These are phyloP conservation scores for Aschersonia sp. DNA, from an alignment of 2,329 filamentous ascomycete species.

Conservation along the genomic window DNA sequence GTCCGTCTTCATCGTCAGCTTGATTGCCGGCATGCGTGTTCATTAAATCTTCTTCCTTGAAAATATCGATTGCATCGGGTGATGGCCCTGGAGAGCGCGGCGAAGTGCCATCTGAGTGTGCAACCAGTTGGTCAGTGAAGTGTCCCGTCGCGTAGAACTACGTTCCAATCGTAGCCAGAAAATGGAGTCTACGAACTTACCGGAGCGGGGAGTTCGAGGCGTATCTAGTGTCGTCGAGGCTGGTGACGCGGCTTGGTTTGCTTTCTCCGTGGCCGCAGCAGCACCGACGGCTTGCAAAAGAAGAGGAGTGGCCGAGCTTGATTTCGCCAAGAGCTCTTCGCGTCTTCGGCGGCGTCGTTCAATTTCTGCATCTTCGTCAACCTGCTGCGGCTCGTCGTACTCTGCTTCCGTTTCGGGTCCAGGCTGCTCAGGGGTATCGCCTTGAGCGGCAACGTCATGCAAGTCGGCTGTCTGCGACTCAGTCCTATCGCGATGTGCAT, in stretches of 20 bases:
- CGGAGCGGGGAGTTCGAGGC: conserved; percentile 30
- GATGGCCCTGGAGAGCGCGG: conserved; percentile 30
- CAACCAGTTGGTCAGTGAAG: not conserved
- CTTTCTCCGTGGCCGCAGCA: conserved; percentile 43
- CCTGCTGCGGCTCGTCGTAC: conserved; percentile 39
- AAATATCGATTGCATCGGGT: conserved; percentile 45
- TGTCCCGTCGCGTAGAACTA: no score
- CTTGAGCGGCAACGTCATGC: conserved; percentile 5
- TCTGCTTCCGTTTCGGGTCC: conserved; percentile 24
- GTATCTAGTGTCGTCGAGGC: conserved; percentile 32
- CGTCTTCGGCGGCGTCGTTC: conserved; percentile 73
- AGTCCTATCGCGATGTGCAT: conserved; percentile 47
- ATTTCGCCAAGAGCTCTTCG: conserved; percentile 75
- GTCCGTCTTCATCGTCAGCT: conserved; percentile 46
- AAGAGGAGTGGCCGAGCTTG: conserved; percentile 58
- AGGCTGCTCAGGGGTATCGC: conserved; percentile 5
- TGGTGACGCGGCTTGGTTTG: conserved; percentile 37
- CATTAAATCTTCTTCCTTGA: conserved; percentile 53
- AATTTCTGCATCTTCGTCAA: conserved; percentile 72
- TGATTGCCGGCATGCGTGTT: conserved; percentile 38
- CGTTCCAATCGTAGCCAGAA: no score
- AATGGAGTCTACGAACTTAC: conserved; percentile 19
- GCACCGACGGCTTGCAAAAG: conserved; percentile 61
- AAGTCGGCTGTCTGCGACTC: conserved; percentile 44
- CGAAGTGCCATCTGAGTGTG: conserved; percentile 20